These are phyloP conservation scores for Pseudozyma tsukubaensis DNA, from an alignment of 1,284 basidiomycete genomes.

Conservation along the genomic window DNA sequence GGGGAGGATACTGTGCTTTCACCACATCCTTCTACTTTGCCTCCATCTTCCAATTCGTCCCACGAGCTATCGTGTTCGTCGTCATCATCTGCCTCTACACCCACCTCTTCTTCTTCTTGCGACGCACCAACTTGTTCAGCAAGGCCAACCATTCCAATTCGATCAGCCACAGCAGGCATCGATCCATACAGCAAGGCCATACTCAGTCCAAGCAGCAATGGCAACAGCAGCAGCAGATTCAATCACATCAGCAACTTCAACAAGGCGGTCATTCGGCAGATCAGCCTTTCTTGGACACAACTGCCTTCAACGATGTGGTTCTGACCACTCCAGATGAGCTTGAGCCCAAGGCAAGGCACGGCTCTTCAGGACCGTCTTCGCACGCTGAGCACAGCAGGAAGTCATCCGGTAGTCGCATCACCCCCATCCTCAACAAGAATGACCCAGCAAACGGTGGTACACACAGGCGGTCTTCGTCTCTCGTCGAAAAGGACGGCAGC, in stretches of 20 bases:
- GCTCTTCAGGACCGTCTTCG: slow-evolving; percentile 19
- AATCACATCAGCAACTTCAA: not conserved
- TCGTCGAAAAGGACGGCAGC: slow-evolving; percentile 34
- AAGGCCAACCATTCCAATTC: slow-evolving; percentile 29
- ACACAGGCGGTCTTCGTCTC: slow-evolving; percentile 32
- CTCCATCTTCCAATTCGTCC: slow-evolving; percentile 55
- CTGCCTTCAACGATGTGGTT: not conserved
- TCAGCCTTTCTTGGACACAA: slow-evolving; percentile 8
- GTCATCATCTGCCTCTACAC: slow-evolving; percentile 61
- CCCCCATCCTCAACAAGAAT: slow-evolving; percentile 41
- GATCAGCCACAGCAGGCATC: slow-evolving; percentile 17
- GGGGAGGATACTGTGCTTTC: slow-evolving; percentile 57
- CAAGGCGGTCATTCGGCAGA: not conserved
- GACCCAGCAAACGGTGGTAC: slow-evolving; percentile 8
- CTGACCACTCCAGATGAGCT: slow-evolving; percentile 2
- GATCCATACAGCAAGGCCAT: slow-evolving; percentile 6
- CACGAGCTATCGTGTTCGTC: slow-evolving; percentile 51
- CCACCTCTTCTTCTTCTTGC: slow-evolving; percentile 64
- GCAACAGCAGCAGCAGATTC: not conserved
- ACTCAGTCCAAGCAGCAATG: slow-evolving; percentile 12
- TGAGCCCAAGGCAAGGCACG: slow-evolving; percentile 5
- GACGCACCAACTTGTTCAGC: slow-evolving; percentile 58
- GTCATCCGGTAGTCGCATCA: slow-evolving; percentile 24
- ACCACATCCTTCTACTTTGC: slow-evolving; percentile 39
- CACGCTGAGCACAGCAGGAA: slow-evolving; percentile 28